phyloP scores from a whole-genome alignment of 148 eudicot species.

The Oxyria digyna region DNA sequence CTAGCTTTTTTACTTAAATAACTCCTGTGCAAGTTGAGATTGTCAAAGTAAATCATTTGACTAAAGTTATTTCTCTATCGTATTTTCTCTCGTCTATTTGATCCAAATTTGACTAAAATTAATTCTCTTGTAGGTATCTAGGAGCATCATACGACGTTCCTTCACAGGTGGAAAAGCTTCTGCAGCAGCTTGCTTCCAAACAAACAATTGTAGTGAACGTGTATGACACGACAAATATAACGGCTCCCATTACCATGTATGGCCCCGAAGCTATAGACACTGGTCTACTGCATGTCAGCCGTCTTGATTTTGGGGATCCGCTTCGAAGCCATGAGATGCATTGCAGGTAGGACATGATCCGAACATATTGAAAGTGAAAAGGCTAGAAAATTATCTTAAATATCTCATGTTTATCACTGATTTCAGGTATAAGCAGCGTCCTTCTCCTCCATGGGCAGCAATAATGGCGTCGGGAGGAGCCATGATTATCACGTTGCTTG shows the following conservation, averaged over 20 bases:
- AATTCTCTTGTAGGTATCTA: background rate
- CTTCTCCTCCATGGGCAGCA: slow-evolving; percentile 49
- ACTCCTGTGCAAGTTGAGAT: background rate
- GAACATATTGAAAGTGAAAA: background rate
- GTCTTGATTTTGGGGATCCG: slow-evolving; percentile 59
- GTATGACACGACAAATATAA: slow-evolving; percentile 40
- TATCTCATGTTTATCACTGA: background rate
- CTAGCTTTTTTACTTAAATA: background rate
- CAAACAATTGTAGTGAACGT: slow-evolving; percentile 56
- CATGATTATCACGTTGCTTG: slow-evolving; percentile 36
- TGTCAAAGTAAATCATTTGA: background rate
- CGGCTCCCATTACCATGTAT: slow-evolving; percentile 55
- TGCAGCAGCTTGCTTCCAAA: slow-evolving; percentile 68
- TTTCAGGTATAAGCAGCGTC: slow-evolving; percentile 46
- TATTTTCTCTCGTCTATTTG: background rate
- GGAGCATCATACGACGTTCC: slow-evolving; percentile 22
- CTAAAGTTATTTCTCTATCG: background rate
- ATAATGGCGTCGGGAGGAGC: slow-evolving; percentile 27
- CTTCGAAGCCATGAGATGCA: slow-evolving; percentile 57
- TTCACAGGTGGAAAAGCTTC: slow-evolving; percentile 46
- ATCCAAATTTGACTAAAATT: too few species aligned
- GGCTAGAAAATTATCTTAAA: background rate
- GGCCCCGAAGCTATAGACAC: slow-evolving; percentile 28
- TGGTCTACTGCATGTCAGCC: slow-evolving; percentile 34
- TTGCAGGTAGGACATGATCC: slow-evolving; percentile 34